A percentile compares a stretch with the other conserved stretches of the same genome.
phyloP scores from a whole-genome alignment of 805 yeast genomes.

The Myxozyma vanderwaltii region DNA sequence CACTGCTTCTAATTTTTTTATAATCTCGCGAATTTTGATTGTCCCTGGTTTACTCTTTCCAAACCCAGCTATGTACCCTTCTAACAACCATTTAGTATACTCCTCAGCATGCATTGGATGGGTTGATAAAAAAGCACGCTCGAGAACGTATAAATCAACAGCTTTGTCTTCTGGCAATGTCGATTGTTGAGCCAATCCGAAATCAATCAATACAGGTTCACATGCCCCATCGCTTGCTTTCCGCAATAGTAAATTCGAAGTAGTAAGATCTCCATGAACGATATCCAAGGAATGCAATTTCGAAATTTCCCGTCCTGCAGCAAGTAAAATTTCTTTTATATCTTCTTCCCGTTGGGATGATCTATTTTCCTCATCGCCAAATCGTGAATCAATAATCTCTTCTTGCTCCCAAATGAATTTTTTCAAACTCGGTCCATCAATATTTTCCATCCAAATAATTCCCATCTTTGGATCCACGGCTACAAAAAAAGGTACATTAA shows the following conservation, averaged over 20 bases:
- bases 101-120: slow-evolving; percentile 71
- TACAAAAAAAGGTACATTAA: slow-evolving; percentile 72
- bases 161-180: slow-evolving; percentile 87
- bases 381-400: slow-evolving; percentile 18
- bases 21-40: slow-evolving; percentile 47
- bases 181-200: slow-evolving; percentile 82
- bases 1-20: slow-evolving; percentile 75
- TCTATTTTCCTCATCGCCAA: slow-evolving; percentile 3
- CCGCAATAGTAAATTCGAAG: slow-evolving; percentile 75
- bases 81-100: slow-evolving; percentile 70
- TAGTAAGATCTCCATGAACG: slow-evolving; percentile 92
- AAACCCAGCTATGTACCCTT: slow-evolving; percentile 56
- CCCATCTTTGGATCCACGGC: slow-evolving; percentile 79
- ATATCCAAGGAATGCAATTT: slow-evolving; percentile 72
- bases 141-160: slow-evolving; percentile 93
- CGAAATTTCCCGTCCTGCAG: slow-evolving; percentile 71
- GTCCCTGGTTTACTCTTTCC: slow-evolving; percentile 23
- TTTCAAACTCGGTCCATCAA: slow-evolving; percentile 55
- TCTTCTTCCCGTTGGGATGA: no score
- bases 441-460: slow-evolving; percentile 81
- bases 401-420: slow-evolving; percentile 43
- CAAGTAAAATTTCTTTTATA: slow-evolving; percentile 45
- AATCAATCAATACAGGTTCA: slow-evolving; percentile 75
- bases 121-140: slow-evolving; percentile 86
- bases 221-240: not conserved